Percentiles rank a stretch among this genome's conserved stretches.
Evolutionary conservation across 2,329 filamentous ascomycete species (phyloP).

Genomic region (Thielaviopsis musarum): DNA sequence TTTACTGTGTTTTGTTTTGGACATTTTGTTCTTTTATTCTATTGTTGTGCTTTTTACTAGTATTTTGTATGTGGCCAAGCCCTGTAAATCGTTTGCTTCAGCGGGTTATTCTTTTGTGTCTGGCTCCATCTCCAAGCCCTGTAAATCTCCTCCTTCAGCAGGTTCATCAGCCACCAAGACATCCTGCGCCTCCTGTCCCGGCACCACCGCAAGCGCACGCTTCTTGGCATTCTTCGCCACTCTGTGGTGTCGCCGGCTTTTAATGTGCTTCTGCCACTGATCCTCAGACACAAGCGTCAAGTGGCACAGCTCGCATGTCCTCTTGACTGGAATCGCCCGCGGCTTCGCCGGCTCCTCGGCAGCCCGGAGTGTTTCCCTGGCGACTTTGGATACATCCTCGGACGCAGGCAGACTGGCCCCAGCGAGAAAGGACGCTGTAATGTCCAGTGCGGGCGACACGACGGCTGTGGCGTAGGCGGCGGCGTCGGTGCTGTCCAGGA

Average conservation of each 20-base stretch:
- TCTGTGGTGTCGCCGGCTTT: constrained; percentile 21
- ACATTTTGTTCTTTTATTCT: background rate
- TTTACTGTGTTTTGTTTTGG: background rate
- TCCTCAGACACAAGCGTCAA: constrained; percentile 41
- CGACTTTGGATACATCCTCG: constrained; percentile 28
- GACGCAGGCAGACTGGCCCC: constrained; percentile 37
- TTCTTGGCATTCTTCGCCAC: constrained; percentile 21
- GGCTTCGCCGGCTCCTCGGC: constrained; percentile 24
- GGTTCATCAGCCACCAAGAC: background rate
- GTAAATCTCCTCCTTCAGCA: constrained; percentile 9
- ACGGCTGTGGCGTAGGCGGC: constrained; percentile 46
- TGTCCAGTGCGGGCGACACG: constrained; percentile 40
- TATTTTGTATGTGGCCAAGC: background rate
- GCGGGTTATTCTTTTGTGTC: too few species aligned
- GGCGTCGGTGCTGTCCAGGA: constrained; percentile 65
- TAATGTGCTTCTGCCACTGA: constrained; percentile 25
- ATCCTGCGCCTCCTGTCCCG: constrained; percentile 1
- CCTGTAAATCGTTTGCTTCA: too few species aligned
- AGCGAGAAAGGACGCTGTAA: constrained; percentile 48
- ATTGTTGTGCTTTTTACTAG: too few species aligned
- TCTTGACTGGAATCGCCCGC: constrained; percentile 38
- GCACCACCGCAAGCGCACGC: constrained; percentile 21
- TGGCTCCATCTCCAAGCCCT: background rate
- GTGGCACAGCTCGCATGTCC: constrained; percentile 58
- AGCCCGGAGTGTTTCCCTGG: constrained; percentile 32